Evolutionary conservation across 2,329 filamentous ascomycete genomes (phyloP), one percentile per base, ranked within the genome.

Genomic region (Periconia sp.): DNA sequence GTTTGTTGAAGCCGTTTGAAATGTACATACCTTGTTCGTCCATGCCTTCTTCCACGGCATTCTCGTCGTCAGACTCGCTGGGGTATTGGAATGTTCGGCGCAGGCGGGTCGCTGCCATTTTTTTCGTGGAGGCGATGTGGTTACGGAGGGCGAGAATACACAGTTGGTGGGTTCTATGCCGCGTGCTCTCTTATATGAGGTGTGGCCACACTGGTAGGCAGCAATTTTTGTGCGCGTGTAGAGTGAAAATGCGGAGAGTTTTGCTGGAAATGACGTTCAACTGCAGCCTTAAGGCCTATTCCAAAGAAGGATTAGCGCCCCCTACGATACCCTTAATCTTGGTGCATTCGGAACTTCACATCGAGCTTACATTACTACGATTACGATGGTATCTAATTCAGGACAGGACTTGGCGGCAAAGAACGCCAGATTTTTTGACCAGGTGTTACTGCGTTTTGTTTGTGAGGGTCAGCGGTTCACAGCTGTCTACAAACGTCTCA

Each of bases 81-180:
- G 88, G 88, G 75, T 93, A 94, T 56, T 82, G 84, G 75, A 95
- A 94, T 9, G 89, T 88, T 64, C 83, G 88, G 65, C 92, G 87
- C 43, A 94, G 78, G 58, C 89, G 86, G 49, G 89, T 78, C 41
- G 82, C 74, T 52, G 79, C 76, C 80, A 82, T 81, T 47, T 46
- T 5, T 27, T 15, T 40, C 14, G 45, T 15, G 19, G 23, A 17
- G 18, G 20, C 11, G 44, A 46, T n/a, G n/a, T 46, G 27, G 23
- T 46, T 33, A n/a, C 17, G 20, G 20, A 15, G 10, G 19, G 44
- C 17, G 2, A n/a, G 18, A 19, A n/a, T 37, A 37, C 33, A 5
- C 6, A 30, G 18, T 19, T 45, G 42, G 41, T 13, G 5, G 43
- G 19, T 13, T 27, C 11, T 3, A 15, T 46, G 44, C 23, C 23